Conservation (phyloP, 495 filamentous ascomycete species). For the Penicillium cosmopolitanum region DNA sequence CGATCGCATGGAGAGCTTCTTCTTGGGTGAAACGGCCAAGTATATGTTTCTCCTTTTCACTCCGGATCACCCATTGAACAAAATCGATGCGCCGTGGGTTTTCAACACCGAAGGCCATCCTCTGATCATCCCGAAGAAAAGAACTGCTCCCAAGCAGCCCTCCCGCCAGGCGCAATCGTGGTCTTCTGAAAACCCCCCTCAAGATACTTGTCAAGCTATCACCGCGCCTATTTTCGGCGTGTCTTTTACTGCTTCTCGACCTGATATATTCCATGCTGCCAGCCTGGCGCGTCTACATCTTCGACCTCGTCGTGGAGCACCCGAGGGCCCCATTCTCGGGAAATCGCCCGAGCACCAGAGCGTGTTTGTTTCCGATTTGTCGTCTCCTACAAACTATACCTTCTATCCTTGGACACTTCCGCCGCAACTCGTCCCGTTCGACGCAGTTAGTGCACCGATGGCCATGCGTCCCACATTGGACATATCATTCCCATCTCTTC, state of each 20-base stretch:
- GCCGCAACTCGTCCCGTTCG: constrained; percentile 66
- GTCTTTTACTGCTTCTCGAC: constrained; percentile 78
- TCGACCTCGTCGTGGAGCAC: constrained; percentile 58
- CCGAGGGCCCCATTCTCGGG: constrained; percentile 58
- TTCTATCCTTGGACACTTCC: constrained; percentile 95
- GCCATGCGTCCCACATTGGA: constrained; percentile 66
- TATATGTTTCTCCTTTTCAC: constrained; percentile 93
- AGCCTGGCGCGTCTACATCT: constrained; percentile 80
- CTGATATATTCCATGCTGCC: constrained; percentile 91
- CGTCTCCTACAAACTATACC: constrained; percentile 74
- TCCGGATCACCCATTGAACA: constrained; percentile 82
- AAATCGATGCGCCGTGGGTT: constrained; percentile 81
- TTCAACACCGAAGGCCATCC: constrained; percentile 97
- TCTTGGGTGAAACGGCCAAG: constrained; percentile 92
- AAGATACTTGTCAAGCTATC: constrained; percentile 59
- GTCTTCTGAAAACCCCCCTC: constrained; percentile 13
- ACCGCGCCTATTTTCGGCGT: constrained; percentile 65
- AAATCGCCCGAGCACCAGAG: constrained; percentile 55
- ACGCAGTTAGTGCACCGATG: constrained; percentile 72
- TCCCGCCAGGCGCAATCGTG: constrained; percentile 14
- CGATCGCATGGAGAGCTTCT: constrained; percentile 99
- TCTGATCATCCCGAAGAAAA: constrained; percentile 73
- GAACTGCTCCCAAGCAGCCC: constrained; percentile 11
- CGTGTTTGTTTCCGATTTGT: constrained; percentile 59
- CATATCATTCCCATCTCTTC: constrained; percentile 78